A percentile compares a stretch with the other conserved stretches of the same genome.
These are phyloP conservation scores for Turritis glabra DNA, from an alignment of 345 rosid genomes.

Conservation along the genomic window DNA sequence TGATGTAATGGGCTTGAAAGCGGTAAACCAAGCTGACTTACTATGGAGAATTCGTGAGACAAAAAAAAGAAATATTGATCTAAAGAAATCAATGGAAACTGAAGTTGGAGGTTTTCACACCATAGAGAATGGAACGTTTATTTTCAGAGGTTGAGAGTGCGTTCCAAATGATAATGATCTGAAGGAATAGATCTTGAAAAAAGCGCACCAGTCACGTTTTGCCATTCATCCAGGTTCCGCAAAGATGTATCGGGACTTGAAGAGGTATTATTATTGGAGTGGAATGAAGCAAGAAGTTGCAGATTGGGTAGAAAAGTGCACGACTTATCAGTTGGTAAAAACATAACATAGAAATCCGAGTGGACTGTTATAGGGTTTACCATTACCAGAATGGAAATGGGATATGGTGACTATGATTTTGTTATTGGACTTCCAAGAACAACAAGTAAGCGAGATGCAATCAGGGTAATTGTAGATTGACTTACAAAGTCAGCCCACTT, in stretches of 20 bases:
- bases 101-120: too few relatives aligned
- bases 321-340: neutral
- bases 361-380: neutral
- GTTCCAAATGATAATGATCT: too few relatives aligned
- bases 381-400: too few relatives aligned
- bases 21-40: too few relatives aligned
- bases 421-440: neutral
- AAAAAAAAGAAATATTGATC: too few relatives aligned
- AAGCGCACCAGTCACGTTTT: neutral
- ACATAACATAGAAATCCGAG: neutral
- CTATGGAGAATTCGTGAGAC: too few relatives aligned
- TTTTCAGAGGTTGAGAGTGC: too few relatives aligned
- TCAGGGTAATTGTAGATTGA: neutral
- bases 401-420: neutral
- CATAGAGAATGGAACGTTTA: too few relatives aligned
- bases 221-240: neutral
- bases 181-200: neutral
- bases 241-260: neutral
- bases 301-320: neutral
- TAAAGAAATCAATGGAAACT: too few relatives aligned
- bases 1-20: too few relatives aligned
- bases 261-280: neutral
- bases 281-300: neutral
- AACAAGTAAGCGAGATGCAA: neutral
- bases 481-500: neutral